These are phyloP conservation scores for Olyra latifolia DNA, from an alignment of 176 grass and related monocot species.

Conservation along the genomic window DNA sequence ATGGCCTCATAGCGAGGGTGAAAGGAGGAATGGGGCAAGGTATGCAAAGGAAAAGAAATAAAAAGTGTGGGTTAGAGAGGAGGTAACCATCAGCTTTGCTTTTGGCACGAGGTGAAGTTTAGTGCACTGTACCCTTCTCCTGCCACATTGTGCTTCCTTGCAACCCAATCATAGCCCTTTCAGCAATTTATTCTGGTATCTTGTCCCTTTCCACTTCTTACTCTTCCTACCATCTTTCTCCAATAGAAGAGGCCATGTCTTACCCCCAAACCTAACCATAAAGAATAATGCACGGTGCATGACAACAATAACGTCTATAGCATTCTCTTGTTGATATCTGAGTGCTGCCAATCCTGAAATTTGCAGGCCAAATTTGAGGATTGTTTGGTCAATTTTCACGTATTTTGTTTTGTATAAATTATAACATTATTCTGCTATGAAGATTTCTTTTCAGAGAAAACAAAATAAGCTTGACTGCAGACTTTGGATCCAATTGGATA, in stretches of 20 bases:
- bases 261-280: slow-evolving; percentile 32
- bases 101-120: slow-evolving; percentile 67
- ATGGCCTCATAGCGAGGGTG: slow-evolving; percentile 34
- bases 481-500: not conserved
- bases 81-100: slow-evolving; percentile 56
- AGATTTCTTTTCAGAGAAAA: not conserved
- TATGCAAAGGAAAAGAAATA: slow-evolving; percentile 26
- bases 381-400: not conserved
- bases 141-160: slow-evolving; percentile 51
- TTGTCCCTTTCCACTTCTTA: slow-evolving; percentile 57
- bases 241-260: slow-evolving; percentile 24
- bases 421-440: not conserved
- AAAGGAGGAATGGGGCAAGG: slow-evolving; percentile 12
- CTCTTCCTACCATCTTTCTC: slow-evolving; percentile 51
- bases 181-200: slow-evolving; percentile 59
- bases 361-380: not conserved
- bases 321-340: not conserved
- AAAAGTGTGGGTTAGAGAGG: slow-evolving; percentile 33
- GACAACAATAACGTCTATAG: not conserved
- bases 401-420: slow-evolving; percentile 8
- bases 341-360: not conserved
- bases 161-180: slow-evolving; percentile 46
- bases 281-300: slow-evolving; percentile 22
- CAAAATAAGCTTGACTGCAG: not conserved
- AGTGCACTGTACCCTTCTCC: slow-evolving; percentile 45